These are phyloP conservation scores for Xylogone sp. DNA, from an alignment of 2,329 filamentous ascomycete species.

Conservation along the genomic window DNA sequence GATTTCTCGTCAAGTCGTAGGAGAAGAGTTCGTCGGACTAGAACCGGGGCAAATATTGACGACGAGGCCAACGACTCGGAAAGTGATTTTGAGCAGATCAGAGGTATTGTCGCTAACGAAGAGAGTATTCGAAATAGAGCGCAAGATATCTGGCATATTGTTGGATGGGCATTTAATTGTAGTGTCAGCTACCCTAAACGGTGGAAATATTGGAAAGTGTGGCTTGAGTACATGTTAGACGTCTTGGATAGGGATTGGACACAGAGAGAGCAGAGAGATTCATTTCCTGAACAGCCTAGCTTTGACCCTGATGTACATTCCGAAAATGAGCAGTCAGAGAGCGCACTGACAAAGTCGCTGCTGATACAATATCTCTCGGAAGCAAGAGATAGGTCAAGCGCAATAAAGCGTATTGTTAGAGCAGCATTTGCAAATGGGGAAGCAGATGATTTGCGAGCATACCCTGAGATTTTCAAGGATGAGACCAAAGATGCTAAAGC, in stretches of 20 bases:
- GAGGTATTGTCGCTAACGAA: slow-evolving; percentile 56
- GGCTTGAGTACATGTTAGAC: slow-evolving; percentile 34
- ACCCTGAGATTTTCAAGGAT: slow-evolving; percentile 63
- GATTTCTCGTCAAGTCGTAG: slow-evolving; percentile 46
- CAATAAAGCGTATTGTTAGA: slow-evolving; percentile 50
- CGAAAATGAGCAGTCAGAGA: slow-evolving; percentile 20
- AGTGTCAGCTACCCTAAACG: slow-evolving; percentile 61
- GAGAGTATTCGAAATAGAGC: slow-evolving; percentile 71
- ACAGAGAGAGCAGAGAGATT: slow-evolving; percentile 50
- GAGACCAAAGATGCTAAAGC: slow-evolving; percentile 51
- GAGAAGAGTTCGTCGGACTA: slow-evolving; percentile 22
- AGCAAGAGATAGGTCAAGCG: slow-evolving; percentile 37
- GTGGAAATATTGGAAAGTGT: slow-evolving; percentile 26
- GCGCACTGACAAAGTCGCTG: slow-evolving; percentile 49
- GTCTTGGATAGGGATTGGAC: slow-evolving; percentile 69
- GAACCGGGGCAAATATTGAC: slow-evolving; percentile 25
- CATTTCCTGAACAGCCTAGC: slow-evolving; percentile 22
- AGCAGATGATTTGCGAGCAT: slow-evolving; percentile 48
- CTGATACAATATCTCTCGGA: slow-evolving; percentile 47
- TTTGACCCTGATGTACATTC: slow-evolving; percentile 24
- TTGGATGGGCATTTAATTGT: slow-evolving; percentile 94
- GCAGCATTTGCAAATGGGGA: slow-evolving; percentile 66
- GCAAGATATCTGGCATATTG: slow-evolving; percentile 82
- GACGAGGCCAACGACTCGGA: slow-evolving; percentile 37
- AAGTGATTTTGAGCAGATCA: slow-evolving; percentile 46